A percentile compares a stretch with the other conserved stretches of the same genome.
Evolutionary conservation across 257 asterid species (phyloP).

Genomic region (Echium plantagineum): DNA sequence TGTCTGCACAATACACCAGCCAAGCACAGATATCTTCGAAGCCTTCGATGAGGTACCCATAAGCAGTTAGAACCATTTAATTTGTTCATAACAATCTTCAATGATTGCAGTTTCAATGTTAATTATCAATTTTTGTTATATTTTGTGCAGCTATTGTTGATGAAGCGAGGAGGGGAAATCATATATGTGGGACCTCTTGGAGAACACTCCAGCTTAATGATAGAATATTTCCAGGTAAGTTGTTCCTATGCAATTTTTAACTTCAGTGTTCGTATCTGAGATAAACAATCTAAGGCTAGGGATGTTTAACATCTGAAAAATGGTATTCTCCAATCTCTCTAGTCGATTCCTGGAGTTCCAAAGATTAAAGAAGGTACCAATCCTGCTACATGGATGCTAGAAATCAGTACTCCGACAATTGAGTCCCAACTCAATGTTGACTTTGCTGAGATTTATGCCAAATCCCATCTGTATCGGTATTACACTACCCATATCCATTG

Average conservation of each 20-base stretch:
- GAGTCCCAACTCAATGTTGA: slow-evolving; percentile 66
- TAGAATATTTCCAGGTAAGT: slow-evolving; percentile 68
- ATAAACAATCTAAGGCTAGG: background rate
- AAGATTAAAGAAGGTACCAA: slow-evolving; percentile 58
- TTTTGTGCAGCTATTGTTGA: slow-evolving; percentile 45
- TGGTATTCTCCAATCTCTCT: slow-evolving; percentile 3
- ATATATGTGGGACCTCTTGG: slow-evolving; percentile 75
- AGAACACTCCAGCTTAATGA: slow-evolving; percentile 45
- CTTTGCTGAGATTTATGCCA: slow-evolving; percentile 55
- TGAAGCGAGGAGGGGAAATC: slow-evolving; percentile 92
- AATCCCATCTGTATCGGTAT: slow-evolving; percentile 68
- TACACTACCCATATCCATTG: background rate
- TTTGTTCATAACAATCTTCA: background rate
- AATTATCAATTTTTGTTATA: background rate
- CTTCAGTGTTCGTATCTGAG: background rate
- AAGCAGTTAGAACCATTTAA: too few species aligned
- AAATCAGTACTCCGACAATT: slow-evolving; percentile 49
- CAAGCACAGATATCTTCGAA: slow-evolving; percentile 80
- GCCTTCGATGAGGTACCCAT: slow-evolving; percentile 71
- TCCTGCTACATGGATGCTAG: slow-evolving; percentile 96
- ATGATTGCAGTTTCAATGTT: background rate
- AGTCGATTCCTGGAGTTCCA: slow-evolving; percentile 75
- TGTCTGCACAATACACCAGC: slow-evolving; percentile 87
- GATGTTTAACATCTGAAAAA: background rate
- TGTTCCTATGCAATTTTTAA: background rate